Evolutionary conservation across 768 basidiomycete species (phyloP).

Genomic region (Amanita polypyramis): DNA sequence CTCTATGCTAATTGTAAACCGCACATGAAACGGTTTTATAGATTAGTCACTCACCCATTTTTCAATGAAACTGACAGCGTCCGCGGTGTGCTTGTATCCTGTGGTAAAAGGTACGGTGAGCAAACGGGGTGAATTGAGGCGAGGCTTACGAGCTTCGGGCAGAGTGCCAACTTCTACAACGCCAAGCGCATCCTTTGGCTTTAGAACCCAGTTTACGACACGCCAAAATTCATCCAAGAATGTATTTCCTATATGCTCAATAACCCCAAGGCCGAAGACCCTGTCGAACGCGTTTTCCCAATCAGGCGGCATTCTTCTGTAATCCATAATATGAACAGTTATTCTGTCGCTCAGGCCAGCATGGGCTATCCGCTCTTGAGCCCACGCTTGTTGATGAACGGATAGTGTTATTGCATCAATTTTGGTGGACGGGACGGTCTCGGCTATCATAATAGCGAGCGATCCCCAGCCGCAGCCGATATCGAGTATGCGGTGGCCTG

Average conservation of each 20-base stretch:
- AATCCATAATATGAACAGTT: constrained; percentile 68
- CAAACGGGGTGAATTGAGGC: constrained; percentile 11
- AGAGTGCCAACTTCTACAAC: constrained; percentile 71
- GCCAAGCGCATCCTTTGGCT: constrained; percentile 44
- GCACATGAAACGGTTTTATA: neutral
- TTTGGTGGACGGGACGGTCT: constrained; percentile 29
- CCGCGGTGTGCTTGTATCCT: constrained; percentile 44
- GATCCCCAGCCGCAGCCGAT: constrained; percentile 68
- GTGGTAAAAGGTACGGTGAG: constrained; percentile 12
- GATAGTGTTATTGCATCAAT: constrained; percentile 71
- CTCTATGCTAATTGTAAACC: neutral
- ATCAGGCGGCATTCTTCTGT: constrained; percentile 48
- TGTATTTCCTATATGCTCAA: constrained; percentile 62
- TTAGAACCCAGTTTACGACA: constrained; percentile 59
- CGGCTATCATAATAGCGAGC: constrained; percentile 53
- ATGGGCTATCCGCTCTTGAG: constrained; percentile 39
- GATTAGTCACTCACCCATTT: constrained; percentile 53
- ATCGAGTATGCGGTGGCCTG: constrained; percentile 50
- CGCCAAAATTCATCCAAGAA: constrained; percentile 57
- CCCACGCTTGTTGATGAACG: constrained; percentile 49
- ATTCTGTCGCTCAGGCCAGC: constrained; percentile 44
- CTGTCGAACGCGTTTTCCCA: constrained; percentile 62
- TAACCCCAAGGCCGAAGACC: constrained; percentile 69
- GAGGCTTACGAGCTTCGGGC: constrained; percentile 52
- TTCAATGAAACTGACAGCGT: constrained; percentile 62